Base-by-base conservation (phyloP, 768 basidiomycete species). In the Tephrocybe sp. region DNA sequence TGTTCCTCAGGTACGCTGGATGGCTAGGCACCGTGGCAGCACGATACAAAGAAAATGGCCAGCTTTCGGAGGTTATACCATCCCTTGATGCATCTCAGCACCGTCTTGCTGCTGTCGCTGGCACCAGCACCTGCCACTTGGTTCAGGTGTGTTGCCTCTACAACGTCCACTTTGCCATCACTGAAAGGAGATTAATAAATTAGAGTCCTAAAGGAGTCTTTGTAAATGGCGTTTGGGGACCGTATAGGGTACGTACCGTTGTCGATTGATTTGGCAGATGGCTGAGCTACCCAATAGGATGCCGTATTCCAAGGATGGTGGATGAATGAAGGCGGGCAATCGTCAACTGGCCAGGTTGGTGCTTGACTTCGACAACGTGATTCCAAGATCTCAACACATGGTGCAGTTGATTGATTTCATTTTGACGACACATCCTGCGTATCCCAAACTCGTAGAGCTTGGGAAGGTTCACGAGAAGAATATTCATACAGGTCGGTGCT, bases 321-420 rank as follows among this genome's bases (percentile, higher is more conserved):
- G 97, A 97, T 98, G 93, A 99, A 95, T 62, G 97, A 99, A 70
- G 97, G 96, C 33, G 97, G 97, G 2, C 97, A 99, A 69, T 97
- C 94, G 7, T 95, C 94, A 1, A 99, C 97, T 0, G 97, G 97
- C n/a, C 92, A 93, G 71, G 88, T 88, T 46, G 42, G 70, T 55
- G 10, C 6, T 21, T 18, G 18, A 34, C 28, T 21, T 38, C 21
- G 17, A 36, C 15, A 20, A 24, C 34, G 4, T 17, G 4, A 15
- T 6, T 21, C 1, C 38, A 23, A n/a, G 44, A 37, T 25, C 30
- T 38, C n/a, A 15, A 40, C 34, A 24, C n/a, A 38, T 15, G 5
- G 18, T 40, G 12, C 25, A 92, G 85, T 79, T 98, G 8, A 93
- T 99, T 48, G 93, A 99, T 63, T 98, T 97, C 65, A 87, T 95